Base-by-base conservation (phyloP, 768 basidiomycete species). In the Steccherinum ochraceum region DNA sequence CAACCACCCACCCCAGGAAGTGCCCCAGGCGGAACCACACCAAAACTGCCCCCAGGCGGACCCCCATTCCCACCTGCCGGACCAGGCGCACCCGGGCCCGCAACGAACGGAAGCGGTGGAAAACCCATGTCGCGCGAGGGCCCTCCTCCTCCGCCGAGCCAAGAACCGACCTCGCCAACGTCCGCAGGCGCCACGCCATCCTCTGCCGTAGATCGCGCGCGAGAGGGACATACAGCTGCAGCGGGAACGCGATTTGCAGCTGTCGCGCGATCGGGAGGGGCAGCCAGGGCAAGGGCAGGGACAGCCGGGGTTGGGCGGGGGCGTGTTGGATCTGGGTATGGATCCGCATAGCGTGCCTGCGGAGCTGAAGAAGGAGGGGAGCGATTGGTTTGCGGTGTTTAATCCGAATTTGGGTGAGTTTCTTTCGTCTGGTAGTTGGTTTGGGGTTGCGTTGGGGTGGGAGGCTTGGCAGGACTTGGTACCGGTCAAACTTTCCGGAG, bases 301-400 rank as follows among this genome's bases (percentile, higher is more conserved):
- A 35, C 30, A 35, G 16, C 24, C 23, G 11, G 41, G 41, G 19
- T 35, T 49, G 18, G 47, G 52, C 41, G 53, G 42, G 12, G 41
- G 27, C 4, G 48, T 46, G 18, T 24, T 47, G 19, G 53, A 54
- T 20, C 30, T 58, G 20, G 41, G 41, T 23, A 51, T 77, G 23
- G 76, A 74, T 53, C 69, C 71, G 5, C 63, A 73, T 39, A 67
- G 52, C 24, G 69, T 80, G 7, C 73, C 79, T 2, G 67, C 80
- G 0, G 81, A 84, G 35, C 66, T 75, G 52, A 83, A 81, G 68
- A 83, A 80, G 61, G 83, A 93, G 63, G 91, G 89, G 0, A 68
- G 72, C 43, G 92, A 94, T 61, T 95, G 93, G 93, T 88, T 90
- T 62, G 89, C 86, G 4, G 74, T 92, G 44, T 93, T 89, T 73